Conservation (phyloP, 805 yeast species). For the Saccharomycopsis oosterbeekiorum region DNA sequence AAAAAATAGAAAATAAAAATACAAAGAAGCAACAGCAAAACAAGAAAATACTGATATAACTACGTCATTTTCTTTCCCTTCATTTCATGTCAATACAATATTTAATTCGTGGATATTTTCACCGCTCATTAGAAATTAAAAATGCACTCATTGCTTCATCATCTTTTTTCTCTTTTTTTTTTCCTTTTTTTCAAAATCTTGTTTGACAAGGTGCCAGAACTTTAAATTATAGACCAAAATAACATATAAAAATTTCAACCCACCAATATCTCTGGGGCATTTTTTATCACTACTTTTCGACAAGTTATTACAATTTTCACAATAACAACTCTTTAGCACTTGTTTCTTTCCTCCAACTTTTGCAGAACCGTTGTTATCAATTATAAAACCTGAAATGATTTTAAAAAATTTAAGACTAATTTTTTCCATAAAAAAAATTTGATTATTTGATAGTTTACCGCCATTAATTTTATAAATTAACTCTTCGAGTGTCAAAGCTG, state of each 20-base stretch:
- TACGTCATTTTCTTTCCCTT: too few species aligned
- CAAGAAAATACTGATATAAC: background rate
- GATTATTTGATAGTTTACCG: slow-evolving; percentile 56
- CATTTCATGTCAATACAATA: too few species aligned
- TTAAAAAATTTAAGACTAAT: slow-evolving; percentile 73
- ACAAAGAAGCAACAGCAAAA: too few species aligned
- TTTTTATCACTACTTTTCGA: background rate
- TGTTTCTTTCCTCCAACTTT: background rate
- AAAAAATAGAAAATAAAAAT: background rate
- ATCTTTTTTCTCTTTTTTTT: background rate
- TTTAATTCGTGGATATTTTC: too few species aligned
- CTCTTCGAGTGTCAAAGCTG: slow-evolving; percentile 26
- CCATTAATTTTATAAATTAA: slow-evolving; percentile 32
- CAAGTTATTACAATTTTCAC: background rate
- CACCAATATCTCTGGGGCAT: slow-evolving; percentile 42
- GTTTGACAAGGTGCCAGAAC: slow-evolving; percentile 38
- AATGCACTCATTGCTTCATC: background rate
- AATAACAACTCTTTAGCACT: background rate
- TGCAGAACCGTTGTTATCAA: background rate
- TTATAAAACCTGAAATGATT: slow-evolving; percentile 34
- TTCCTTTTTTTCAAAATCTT: background rate
- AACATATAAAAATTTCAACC: slow-evolving; percentile 42
- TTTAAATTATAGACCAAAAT: slow-evolving; percentile 43
- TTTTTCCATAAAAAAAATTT: slow-evolving; percentile 70
- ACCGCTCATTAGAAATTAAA: too few species aligned